Evolutionary conservation across 169 alveolate genomes (phyloP).

Genomic region (Eimeria necatrix): DNA sequence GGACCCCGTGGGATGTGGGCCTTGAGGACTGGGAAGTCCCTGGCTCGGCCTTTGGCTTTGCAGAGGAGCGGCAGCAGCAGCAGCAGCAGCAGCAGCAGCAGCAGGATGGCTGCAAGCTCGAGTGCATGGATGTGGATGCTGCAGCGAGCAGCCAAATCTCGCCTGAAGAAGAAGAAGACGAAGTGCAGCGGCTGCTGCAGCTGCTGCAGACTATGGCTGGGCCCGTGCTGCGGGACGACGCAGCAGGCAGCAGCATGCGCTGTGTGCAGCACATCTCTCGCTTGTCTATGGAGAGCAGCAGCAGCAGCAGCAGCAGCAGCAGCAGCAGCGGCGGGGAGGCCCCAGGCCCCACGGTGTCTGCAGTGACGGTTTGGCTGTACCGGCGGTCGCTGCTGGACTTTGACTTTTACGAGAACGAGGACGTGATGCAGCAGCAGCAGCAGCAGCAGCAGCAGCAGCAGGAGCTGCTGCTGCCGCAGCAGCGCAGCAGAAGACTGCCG

Average conservation of each 20-base stretch:
- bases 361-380: conserved; percentile 72
- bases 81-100: conserved; percentile 73
- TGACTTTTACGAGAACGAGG: conserved; percentile 75
- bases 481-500: conserved; percentile 20
- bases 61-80: conserved; percentile 30
- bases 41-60: conserved; percentile 24
- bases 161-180: conserved; percentile 60
- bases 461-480: conserved; percentile 69
- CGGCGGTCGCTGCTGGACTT: conserved; percentile 75
- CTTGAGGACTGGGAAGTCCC: conserved; percentile 79
- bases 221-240: conserved; percentile 66
- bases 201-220: conserved; percentile 65
- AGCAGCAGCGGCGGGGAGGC: conserved; percentile 48
- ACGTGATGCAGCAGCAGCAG: conserved; percentile 63
- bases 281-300: conserved; percentile 14
- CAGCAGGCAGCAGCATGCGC: conserved; percentile 78
- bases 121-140: conserved; percentile 24
- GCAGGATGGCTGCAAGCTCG: conserved; percentile 48
- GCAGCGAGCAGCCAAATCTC: too few species aligned
- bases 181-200: conserved; percentile 72
- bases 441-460: conserved; percentile 77
- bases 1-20: conserved; percentile 76
- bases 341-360: conserved; percentile 45
- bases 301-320: conserved; percentile 1
- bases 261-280: conserved; percentile 75